Base-by-base conservation (phyloP, 2,329 filamentous ascomycete genomes). In the Tolypocladium paradoxum region DNA sequence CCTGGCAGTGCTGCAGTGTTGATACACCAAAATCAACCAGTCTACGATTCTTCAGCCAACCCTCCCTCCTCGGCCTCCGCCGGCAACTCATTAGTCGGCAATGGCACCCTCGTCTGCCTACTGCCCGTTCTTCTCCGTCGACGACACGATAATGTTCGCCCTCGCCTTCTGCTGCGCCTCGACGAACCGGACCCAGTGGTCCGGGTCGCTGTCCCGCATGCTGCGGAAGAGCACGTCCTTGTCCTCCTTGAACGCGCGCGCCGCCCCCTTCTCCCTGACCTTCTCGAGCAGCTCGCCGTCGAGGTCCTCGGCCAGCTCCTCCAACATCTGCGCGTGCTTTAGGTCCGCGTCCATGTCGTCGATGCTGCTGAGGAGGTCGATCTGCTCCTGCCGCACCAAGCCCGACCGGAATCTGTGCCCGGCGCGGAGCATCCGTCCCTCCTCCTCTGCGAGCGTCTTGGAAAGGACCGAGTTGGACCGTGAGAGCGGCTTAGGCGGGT, bases 151-250 rank as follows among this genome's bases (percentile, higher is more conserved):
- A 22, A 78, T 73, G 59, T 83, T 83, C 12, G 75, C 77, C 53
- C 74, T 70, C 6, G 79, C 77, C 67, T 82, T 82, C 61, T 79
- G 71, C 68, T 84, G 82, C 37, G 76, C 73, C 67, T 85, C 81
- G 27, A 78, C 75, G 62, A 90, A 81, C 8, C 70, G 69, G 49
- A 78, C 76, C 78, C 87, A 81, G 65, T 86, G 77, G 56, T 83
- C 79, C 0, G 83, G 82, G 57, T 90, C 87, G 31, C 78, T 76
- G 6, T 79, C 80, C 20, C 80, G 73, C 57, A 84, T 63, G 49
- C 67, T 62, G 55, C 71, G 69, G 40, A 77, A 64, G 22, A 83
- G 71, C 51, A 76, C 64, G 18, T 77, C 75, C 54, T 70, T 73
- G 57, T 83, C 68, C 62, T 84, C 79, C 60, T 80, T 76, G 58